Evolutionary conservation across 2,329 filamentous ascomycete genomes (phyloP).

Genomic region (Fusarium penzigii): DNA sequence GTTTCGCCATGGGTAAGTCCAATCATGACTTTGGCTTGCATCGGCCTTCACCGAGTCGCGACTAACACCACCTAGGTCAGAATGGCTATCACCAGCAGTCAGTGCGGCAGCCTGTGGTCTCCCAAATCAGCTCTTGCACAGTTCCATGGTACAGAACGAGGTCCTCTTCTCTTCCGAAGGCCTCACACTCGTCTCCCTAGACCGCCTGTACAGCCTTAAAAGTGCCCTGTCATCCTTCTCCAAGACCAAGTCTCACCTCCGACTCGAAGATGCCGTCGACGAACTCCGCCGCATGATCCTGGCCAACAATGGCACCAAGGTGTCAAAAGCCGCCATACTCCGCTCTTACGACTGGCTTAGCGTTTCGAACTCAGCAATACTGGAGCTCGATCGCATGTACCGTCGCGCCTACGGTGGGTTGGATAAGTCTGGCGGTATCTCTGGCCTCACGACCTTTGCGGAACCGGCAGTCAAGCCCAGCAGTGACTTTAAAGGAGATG

Average conservation of each 20-base stretch:
- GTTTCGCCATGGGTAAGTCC: constrained; percentile 40
- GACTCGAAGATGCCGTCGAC: constrained; percentile 63
- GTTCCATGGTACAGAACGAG: constrained; percentile 61
- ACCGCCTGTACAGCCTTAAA: constrained; percentile 66
- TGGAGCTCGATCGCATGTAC: constrained; percentile 59
- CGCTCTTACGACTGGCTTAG: constrained; percentile 60
- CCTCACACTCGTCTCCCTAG: constrained; percentile 60
- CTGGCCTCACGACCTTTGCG: constrained; percentile 31
- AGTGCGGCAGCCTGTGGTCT: constrained; percentile 46
- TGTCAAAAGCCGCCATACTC: constrained; percentile 53
- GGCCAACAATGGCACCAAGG: constrained; percentile 49
- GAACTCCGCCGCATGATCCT: constrained; percentile 62
- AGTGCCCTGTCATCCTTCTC: constrained; percentile 59
- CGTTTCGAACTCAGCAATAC: constrained; percentile 50
- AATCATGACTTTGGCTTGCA: no score
- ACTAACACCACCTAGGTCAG: constrained; percentile 32
- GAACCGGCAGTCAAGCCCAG: constrained; percentile 26
- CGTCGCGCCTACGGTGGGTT: constrained; percentile 55
- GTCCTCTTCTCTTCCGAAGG: constrained; percentile 61
- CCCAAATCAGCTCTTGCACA: constrained; percentile 53
- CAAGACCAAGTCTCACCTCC: constrained; percentile 42
- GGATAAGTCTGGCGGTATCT: constrained; percentile 48
- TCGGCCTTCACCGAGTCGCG: background rate
- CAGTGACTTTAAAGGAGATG: constrained; percentile 21
- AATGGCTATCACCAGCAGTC: constrained; percentile 47